Percentiles rank a stretch among this genome's conserved stretches.
These are phyloP conservation scores for Fusarium pseudograminearum DNA, from an alignment of 2,329 filamentous ascomycete species.

Conservation along the genomic window DNA sequence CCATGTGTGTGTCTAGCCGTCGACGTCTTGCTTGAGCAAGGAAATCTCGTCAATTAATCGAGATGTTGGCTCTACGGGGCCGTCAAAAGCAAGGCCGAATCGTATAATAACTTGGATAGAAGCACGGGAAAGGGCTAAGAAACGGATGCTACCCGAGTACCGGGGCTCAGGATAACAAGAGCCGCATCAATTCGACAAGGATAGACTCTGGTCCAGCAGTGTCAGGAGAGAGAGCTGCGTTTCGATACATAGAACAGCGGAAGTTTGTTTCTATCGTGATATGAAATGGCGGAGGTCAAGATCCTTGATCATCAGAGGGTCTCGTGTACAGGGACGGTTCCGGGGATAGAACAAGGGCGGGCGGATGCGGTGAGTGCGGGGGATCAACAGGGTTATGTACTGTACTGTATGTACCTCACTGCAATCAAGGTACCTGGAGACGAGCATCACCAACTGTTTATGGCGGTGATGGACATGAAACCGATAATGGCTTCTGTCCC, in stretches of 20 bases:
- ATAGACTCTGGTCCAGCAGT: conserved; percentile 1
- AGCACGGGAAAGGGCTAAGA: background rate
- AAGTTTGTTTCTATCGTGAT: conserved; percentile 26
- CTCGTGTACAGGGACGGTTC: conserved; percentile 28
- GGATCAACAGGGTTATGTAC: conserved; percentile 27
- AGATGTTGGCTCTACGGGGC: conserved; percentile 4
- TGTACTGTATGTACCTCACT: background rate
- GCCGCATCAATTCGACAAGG: conserved; percentile 34
- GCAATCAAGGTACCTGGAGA: background rate
- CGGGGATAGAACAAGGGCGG: conserved; percentile 33
- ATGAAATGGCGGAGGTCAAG: conserved; percentile 28
- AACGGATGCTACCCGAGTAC: conserved; percentile 36
- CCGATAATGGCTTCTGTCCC: background rate
- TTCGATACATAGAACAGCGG: conserved; percentile 9
- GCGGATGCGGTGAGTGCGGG: conserved; percentile 47
- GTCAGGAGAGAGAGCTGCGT: conserved; percentile 35
- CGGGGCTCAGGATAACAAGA: conserved; percentile 23
- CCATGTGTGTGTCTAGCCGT: conserved; percentile 9
- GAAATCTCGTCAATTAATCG: background rate
- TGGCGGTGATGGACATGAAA: conserved; percentile 25
- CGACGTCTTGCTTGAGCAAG: background rate
- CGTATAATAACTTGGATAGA: conserved; percentile 14
- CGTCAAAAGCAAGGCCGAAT: conserved; percentile 32
- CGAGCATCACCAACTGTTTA: background rate
- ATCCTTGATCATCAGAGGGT: conserved; percentile 23